Base-by-base conservation (phyloP, 1,284 basidiomycete species). In the Puccinia coronata region DNA sequence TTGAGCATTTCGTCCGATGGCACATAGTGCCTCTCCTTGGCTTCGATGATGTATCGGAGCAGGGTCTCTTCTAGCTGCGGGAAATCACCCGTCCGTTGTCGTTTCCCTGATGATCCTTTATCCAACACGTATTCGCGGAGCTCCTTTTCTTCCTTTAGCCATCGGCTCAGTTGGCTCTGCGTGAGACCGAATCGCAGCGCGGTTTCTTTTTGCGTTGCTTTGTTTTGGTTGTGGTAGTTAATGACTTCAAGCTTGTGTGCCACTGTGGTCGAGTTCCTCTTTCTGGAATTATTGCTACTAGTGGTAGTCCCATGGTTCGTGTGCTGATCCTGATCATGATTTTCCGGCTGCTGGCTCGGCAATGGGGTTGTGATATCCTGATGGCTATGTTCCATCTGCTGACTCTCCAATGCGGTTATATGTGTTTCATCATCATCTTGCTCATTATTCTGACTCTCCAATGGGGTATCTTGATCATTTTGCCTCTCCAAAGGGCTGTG, bases 241-340 rank as follows among this genome's bases (percentile, higher is more conserved):
- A 79, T 79, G 1, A 79, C 65, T 11, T 70, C n/a, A 25, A 79
- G 5, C 36, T 79, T 79, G 28, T 79, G 65, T 69, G 76, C 76
- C n/a, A 79, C 65, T n/a, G 76, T 79, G 14, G 76, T 70, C n/a
- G 76, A 79, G 76, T 79, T 79, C 25, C 76, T 47, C 53, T 79
- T 79, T 28, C 31, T 65, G 51, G 18, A n/a, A n/a, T n/a, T 59
- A 25, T 43, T 25, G 11, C 0, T 65, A 23, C 39, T 28, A 16
- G 41, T 16, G 23, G 65, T 34, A 20, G 14, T 34, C 61, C 25
- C 47, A 25, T 47, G 49, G 39, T 36, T 63, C 34, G 36, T 25
- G 8, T 31, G 59, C n/a, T 36, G 59, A 39, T 43, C 8, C 43
- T 65, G 41, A 25, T 31, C 34, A 16, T 53, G 55, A 47, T 41